Base-by-base conservation (phyloP, 2,329 filamentous ascomycete species). In the Colletotrichum zoysiae region DNA sequence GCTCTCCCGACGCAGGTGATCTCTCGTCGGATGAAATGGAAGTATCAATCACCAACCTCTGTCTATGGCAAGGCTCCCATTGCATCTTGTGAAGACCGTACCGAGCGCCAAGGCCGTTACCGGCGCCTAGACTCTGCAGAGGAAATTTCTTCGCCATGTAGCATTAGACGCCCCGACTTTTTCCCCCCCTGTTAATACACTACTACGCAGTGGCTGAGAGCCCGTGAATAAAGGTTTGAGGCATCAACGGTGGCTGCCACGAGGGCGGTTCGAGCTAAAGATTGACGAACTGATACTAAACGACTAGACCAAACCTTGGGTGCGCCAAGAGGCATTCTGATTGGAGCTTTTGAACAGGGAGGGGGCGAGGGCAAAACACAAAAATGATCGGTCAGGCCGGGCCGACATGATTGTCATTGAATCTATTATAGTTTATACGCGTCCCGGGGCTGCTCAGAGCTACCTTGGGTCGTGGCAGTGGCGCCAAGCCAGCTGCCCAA, bases 251-350 rank as follows among this genome's bases (percentile, higher is more conserved):
- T 42, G 51, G 48, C 51, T 68, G 64, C 68, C 68, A 68, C 65
- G 69, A 64, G 70, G 65, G 23, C 65, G 58, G 59, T 46, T 50
- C 62, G 51, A 58, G 44, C 57, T 67, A 62, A 23, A n/a, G 35
- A 26, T 62, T 44, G 26, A 44, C 64, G 68, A 68, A 51, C 64
- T 30, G 44, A 44, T 68, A 53, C 69, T 33, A 71, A 46, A 18
- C 5, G 16, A 30, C 44, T 71, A 68, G 65, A 5, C 53, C 58
- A 51, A 71, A 68, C 69, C 69, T 71, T 68, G 59, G 69, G n/a
- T 23, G 51, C 14, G 23, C 26, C 38, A 50, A 11, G 16, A n/a
- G 35, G 12, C 6, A 18, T 35, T 5, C 3, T 68, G n/a, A 71
- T 68, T 71, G 68, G 68, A 38, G 51, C 26, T 7, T 35, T 33